Evolutionary conservation across 352 stramenopile genomes (phyloP), one percentile per base, ranked within the genome.

Genomic region (Phytophthora europaea): DNA sequence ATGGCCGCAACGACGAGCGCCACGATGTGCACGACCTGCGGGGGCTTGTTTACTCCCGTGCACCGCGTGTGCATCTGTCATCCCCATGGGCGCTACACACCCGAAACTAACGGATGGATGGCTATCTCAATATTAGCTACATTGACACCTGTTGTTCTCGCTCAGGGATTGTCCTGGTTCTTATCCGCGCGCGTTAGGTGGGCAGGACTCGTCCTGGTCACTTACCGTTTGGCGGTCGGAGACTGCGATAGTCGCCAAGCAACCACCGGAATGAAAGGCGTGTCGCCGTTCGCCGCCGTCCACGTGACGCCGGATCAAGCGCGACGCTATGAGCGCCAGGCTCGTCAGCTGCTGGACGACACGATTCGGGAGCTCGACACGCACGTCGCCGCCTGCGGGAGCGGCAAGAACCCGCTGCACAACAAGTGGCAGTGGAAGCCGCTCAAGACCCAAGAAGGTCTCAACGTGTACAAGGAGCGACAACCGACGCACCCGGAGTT

Each of bases 341-440:
- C 60, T 8, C 65, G 36, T 0, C 61, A 76, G 22, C 62, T 85
- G 6, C 54, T 85, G 15, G 38, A 67, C 20, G 70, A 75, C n/a
- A 72, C 70, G 12, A 61, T 80, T 8, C 55, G 70, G 5, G 70
- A 75, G 53, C 73, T 65, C 40, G 61, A 72, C 48, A 34, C 64
- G 2, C 55, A 80, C 10, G 47, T 65, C 8, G 13, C 43, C 15
- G 55, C 65, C 7, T 68, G 73, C 33, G 43, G 55, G 7, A 75
- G 28, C 1, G 61, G 45, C 23, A 72, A 59, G 55, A 78, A 75
- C 48, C 65, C 56, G 10, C 38, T 80, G 54, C 73, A 72, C 10
- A 61, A 80, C 61, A 80, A 78, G 28, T 80, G 73, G 73, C 50
- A 72, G 47, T 80, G 73, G 73, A 80, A 80, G 28, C 60, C 70